Base-by-base conservation (phyloP, 805 yeast species). In the Vanderwaltozyma tropicalis region DNA sequence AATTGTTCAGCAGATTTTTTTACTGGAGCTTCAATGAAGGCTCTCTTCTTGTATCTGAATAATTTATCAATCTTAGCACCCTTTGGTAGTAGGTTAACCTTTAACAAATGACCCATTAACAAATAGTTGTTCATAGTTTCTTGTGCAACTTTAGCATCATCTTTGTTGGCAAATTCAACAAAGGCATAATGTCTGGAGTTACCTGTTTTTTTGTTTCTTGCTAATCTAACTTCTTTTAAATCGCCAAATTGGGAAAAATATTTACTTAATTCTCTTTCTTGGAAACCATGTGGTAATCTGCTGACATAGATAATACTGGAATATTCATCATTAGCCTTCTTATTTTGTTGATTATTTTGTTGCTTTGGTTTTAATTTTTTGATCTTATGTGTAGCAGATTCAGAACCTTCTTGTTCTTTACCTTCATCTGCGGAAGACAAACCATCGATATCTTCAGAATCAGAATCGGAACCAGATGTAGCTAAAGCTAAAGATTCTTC, bases 51-150 rank as follows among this genome's bases (percentile, higher is more conserved):
- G 43, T 57, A 57, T 42, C 55, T 63, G 47, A 50, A 57, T 24
- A 59, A 48, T 37, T 66, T 58, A 30, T 61, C 61, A 41, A 65
- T 63, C 45, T 68, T 57, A 49, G 76, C 72, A 10, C 74, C 69
- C 34, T 72, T 59, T 41, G 72, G 74, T 34, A 60, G 38, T 18
- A 57, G 41, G 41, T 72, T 66, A 27, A 82, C 88, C 61, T 83
- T 80, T 49, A 92, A 66, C 44, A 88, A 72, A 61, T 89, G 96
- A 6, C 94, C 94, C 64, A 84, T 78, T 32, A 92, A 57, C 44
- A 92, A 70, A 53, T 92, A 92, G 63, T 92, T 92, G 63, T 92
- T 80, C 98, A 92, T 92, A 32, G 96, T 79, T 47, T 92, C 97
- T 43, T 82, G 83, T 3, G 96, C 98, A 43, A 87, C 69, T 48